A percentile compares a stretch with the other conserved stretches of the same genome.
Evolutionary conservation across 1,284 basidiomycete species (phyloP).

Genomic region (Porodaedalea pini): DNA sequence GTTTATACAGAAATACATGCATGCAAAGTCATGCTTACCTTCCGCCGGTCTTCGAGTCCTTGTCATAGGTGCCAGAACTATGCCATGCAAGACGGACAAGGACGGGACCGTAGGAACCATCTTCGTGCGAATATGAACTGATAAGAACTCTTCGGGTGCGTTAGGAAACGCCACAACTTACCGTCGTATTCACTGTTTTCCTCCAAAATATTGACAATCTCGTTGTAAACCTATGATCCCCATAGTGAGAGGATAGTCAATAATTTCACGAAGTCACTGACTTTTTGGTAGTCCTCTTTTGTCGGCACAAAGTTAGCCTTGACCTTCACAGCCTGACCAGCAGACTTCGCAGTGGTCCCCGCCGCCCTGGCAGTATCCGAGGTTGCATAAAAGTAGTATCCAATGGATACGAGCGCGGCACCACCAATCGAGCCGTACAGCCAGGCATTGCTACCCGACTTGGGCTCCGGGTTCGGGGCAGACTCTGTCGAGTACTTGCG

Average conservation of each 20-base stretch:
- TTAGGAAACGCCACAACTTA: constrained; percentile 33
- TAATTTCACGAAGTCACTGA: constrained; percentile 27
- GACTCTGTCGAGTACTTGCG: constrained; percentile 58
- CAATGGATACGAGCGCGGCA: constrained; percentile 42
- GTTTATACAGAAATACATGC: constrained; percentile 1
- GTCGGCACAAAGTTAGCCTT: constrained; percentile 61
- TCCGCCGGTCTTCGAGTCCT: constrained; percentile 83
- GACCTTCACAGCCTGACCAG: constrained; percentile 57
- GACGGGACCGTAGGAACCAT: constrained; percentile 90
- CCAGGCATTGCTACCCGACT: constrained; percentile 44
- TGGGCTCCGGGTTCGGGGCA: constrained; percentile 39
- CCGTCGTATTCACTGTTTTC: constrained; percentile 80
- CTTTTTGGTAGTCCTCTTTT: constrained; percentile 86
- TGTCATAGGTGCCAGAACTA: constrained; percentile 87
- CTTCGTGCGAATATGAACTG: constrained; percentile 39
- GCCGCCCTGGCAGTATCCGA: constrained; percentile 48
- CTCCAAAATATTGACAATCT: constrained; percentile 74
- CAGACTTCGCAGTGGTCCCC: constrained; percentile 53
- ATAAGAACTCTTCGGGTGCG: constrained; percentile 3
- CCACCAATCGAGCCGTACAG: constrained; percentile 57
- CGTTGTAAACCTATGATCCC: constrained; percentile 74
- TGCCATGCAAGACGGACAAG: constrained; percentile 95
- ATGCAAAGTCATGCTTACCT: constrained; percentile 55
- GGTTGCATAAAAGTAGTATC: constrained; percentile 51
- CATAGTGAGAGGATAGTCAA: background rate